Base-by-base conservation (phyloP, 805 yeast genomes). In the Jamesozyma lodderae region DNA sequence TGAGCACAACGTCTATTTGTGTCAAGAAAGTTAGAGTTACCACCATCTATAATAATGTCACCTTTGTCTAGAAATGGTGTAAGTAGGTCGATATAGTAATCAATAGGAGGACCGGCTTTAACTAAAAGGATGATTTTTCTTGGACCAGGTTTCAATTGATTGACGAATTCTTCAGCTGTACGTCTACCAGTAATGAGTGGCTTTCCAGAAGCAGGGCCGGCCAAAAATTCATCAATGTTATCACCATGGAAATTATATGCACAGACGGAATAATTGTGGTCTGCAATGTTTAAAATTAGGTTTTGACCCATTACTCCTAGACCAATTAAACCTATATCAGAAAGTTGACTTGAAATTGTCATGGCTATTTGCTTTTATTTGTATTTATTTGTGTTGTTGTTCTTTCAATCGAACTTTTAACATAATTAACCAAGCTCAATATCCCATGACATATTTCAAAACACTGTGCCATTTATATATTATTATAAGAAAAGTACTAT, bases 261-360 rank as follows among this genome's bases (percentile, higher is more conserved):
- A 60, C 86, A 95, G 57, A 92, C 97, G 51, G 95, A 86, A 75
- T 77, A 90, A 43, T 96, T 96, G 72, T 90, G 94, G 75, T 90
- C 98, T 54, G 98, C 98, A 60, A 94, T 94, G 69, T 90, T 90
- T 53, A 90, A 76, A 65, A 90, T 86, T 76, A 90, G 73, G 78
- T 90, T 90, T 75, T 84, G 95, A 69, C 98, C 98, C 98, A 90
- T 90, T 54, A 90, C 98, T 81, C 98, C 98, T 77, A 90, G 77
- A 66, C 98, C 98, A 62, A 92, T 88, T 66, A 90, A 84, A 69
- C 96, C 98, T 67, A 90, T 79, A 80, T 90, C 98, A 75, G 90
- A 20, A n/a, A 20, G 25, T 22, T 21, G 14, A 14, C 14, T 14
- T 21, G 28, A 11, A 5, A 7, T 4, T 13, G 26, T n/a, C 27